Conservation (phyloP, 2,329 filamentous ascomycete species). For the Cladosporium austrohemisphaericum region DNA sequence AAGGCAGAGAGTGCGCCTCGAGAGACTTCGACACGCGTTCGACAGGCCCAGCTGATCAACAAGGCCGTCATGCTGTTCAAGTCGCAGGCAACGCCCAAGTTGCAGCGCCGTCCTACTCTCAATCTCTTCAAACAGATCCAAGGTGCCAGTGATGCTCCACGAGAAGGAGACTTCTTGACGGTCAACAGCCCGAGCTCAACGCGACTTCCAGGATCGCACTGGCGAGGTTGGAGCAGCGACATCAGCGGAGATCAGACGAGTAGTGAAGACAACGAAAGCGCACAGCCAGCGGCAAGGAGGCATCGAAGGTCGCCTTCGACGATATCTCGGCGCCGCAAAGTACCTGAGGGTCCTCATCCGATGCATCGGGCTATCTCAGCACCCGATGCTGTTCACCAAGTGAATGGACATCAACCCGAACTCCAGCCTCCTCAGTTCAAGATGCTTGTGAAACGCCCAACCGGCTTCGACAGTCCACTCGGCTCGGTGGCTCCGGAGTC, state of each 20-base stretch:
- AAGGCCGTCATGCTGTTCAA: constrained; percentile 24
- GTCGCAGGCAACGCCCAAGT: not conserved
- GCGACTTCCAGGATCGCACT: constrained; percentile 17
- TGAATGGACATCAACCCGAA: constrained; percentile 7
- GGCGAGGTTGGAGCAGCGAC: constrained; percentile 32
- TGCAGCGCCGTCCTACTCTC: constrained; percentile 11
- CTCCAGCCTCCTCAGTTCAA: constrained; percentile 13
- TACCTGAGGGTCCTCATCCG: not conserved
- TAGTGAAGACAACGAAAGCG: constrained; percentile 26
- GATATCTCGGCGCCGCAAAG: not conserved
- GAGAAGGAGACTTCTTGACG: constrained; percentile 12
- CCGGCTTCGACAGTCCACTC: constrained; percentile 17
- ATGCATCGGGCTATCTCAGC: not conserved
- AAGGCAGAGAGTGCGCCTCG: constrained; percentile 31
- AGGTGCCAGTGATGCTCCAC: not conserved
- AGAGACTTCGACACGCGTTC: constrained; percentile 29
- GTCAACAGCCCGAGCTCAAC: constrained; percentile 9
- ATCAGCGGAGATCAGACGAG: constrained; percentile 34
- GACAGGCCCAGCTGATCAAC: constrained; percentile 29
- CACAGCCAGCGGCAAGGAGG: not conserved
- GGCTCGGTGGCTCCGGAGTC: not conserved
- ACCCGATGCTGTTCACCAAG: not conserved
- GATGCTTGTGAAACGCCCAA: constrained; percentile 23
- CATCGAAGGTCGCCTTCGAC: constrained; percentile 4
- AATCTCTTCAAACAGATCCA: constrained; percentile 5